phyloP scores from a whole-genome alignment of 169 alveolate species.

The Sarcocystis neurona region DNA sequence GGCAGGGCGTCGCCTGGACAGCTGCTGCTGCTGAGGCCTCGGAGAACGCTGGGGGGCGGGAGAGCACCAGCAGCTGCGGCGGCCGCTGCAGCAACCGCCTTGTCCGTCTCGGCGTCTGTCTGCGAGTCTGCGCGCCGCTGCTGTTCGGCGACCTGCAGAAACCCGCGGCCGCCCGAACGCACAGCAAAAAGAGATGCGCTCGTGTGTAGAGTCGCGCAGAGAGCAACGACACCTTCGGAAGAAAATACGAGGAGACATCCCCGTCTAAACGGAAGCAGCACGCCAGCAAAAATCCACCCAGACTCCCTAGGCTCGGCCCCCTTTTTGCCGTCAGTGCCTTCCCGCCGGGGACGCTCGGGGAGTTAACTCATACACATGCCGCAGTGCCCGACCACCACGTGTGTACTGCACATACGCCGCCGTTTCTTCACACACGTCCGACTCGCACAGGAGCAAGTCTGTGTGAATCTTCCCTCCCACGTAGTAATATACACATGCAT shows the following conservation, averaged over 20 bases:
- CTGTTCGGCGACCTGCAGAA: constrained; percentile 23
- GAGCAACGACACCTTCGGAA: neutral
- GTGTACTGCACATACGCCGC: too few species aligned
- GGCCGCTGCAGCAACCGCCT: neutral
- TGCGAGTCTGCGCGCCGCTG: constrained; percentile 24
- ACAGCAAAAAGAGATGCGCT: neutral
- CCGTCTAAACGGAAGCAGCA: neutral
- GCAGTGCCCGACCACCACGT: too few species aligned
- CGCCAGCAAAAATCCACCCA: neutral
- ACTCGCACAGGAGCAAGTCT: too few species aligned
- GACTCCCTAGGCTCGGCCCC: neutral
- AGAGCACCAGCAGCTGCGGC: neutral
- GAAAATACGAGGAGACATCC: neutral
- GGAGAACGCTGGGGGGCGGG: neutral
- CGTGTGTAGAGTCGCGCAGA: neutral
- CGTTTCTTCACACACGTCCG: too few species aligned
- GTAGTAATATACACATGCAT: too few species aligned
- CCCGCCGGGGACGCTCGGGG: too few species aligned
- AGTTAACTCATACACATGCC: too few species aligned
- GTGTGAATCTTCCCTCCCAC: too few species aligned
- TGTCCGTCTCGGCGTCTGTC: neutral
- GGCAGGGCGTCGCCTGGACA: neutral
- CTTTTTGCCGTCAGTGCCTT: too few species aligned
- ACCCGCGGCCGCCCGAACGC: neutral
- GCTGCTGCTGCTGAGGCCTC: neutral